Percentiles rank a stretch among this genome's conserved stretches.
Evolutionary conservation across 176 grass and related monocot genomes (phyloP).

Genomic region (Aegilops bicornis): DNA sequence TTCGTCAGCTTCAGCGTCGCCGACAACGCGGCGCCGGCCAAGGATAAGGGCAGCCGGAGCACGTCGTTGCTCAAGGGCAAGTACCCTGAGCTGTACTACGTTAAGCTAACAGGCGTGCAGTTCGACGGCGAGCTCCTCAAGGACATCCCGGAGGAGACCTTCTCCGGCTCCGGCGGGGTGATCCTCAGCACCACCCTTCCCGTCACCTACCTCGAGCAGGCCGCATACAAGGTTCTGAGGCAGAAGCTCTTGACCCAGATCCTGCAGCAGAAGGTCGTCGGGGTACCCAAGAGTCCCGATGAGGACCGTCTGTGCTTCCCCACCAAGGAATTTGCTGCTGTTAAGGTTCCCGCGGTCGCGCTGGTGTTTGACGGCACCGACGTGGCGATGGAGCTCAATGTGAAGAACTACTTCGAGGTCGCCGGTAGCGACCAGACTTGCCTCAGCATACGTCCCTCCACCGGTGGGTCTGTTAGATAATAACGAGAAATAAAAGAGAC

Average conservation of each 20-base stretch:
- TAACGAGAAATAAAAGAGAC: too few relatives aligned
- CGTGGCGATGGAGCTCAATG: background rate
- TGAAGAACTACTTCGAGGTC: background rate
- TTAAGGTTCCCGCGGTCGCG: background rate
- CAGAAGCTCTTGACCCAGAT: background rate
- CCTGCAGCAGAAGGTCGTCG: too few relatives aligned
- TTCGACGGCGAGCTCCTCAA: background rate
- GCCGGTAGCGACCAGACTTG: background rate
- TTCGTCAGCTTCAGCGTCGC: background rate
- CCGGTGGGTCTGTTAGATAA: background rate
- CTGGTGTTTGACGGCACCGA: too few relatives aligned
- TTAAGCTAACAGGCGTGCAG: background rate
- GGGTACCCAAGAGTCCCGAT: background rate
- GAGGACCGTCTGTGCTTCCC: slow-evolving; percentile 7
- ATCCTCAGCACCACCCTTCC: slow-evolving; percentile 17
- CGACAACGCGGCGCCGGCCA: too few relatives aligned
- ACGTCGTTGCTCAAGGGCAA: background rate
- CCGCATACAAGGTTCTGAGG: background rate
- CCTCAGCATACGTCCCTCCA: background rate
- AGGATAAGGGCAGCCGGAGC: background rate
- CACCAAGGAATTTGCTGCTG: background rate
- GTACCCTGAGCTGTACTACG: background rate
- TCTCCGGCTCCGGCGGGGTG: slow-evolving; percentile 15
- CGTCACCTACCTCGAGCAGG: slow-evolving; percentile 1
- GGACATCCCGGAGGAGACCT: background rate